Evolutionary conservation across 345 rosid species (phyloP).

Genomic region (Salix purpurea): DNA sequence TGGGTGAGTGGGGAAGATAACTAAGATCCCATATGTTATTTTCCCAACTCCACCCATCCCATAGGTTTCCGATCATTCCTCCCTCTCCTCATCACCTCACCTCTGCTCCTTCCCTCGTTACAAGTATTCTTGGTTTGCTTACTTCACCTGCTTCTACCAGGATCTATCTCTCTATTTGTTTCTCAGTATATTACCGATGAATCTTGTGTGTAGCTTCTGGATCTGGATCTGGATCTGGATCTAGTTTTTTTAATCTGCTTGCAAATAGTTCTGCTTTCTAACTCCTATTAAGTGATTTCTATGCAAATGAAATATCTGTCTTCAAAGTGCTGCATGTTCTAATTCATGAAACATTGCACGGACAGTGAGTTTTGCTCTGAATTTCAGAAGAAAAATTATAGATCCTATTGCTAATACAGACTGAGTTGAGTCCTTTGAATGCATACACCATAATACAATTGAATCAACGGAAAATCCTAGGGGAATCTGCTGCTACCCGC

Average conservation of each 20-base stretch:
- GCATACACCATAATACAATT: not conserved
- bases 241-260: not conserved
- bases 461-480: not conserved
- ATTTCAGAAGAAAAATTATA: no score
- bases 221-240: not conserved
- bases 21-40: not conserved
- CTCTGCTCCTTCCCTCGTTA: no score
- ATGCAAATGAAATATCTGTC: no score
- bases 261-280: no score
- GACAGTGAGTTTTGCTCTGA: no score
- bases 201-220: not conserved
- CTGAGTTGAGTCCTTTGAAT: not conserved
- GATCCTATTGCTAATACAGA: not conserved
- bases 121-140: not conserved
- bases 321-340: no score
- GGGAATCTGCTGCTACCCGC: not conserved
- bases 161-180: not conserved
- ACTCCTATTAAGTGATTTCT: no score
- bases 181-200: not conserved
- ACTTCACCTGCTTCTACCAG: not conserved
- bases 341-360: no score
- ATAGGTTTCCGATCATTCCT: constrained; percentile 30
- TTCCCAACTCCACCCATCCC: constrained; percentile 40
- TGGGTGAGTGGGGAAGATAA: constrained; percentile 30
- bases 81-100: constrained; percentile 22